These are phyloP conservation scores for Glebionis coronaria DNA, from an alignment of 129 eudicot genomes.

Conservation along the genomic window DNA sequence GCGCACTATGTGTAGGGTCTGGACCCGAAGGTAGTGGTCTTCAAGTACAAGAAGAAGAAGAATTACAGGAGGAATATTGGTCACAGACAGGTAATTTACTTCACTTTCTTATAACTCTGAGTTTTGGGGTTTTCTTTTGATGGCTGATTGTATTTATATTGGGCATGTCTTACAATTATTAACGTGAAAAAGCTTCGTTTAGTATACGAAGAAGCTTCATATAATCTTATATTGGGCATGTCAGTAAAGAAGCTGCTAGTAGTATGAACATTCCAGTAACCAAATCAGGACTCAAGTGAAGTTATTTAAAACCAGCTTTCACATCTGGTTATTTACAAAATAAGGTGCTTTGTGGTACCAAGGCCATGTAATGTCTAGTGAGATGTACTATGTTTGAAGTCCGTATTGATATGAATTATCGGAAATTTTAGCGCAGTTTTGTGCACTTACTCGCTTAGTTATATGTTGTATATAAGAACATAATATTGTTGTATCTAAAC, in stretches of 20 bases:
- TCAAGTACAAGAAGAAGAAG: conserved; percentile 91
- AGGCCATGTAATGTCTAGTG: background rate
- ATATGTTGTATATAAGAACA: no score
- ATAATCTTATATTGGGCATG: no score
- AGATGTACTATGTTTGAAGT: background rate
- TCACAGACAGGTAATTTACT: conserved; percentile 75
- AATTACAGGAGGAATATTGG: conserved; percentile 86
- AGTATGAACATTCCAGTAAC: no score
- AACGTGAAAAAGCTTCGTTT: background rate
- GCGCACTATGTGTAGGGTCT: conserved; percentile 41
- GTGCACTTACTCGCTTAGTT: no score
- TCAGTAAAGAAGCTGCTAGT: no score
- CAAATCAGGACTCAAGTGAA: no score
- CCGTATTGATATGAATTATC: background rate
- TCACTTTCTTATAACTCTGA: background rate
- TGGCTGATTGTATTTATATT: background rate
- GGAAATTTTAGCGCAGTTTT: no score
- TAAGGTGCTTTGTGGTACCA: background rate
- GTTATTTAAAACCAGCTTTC: no score
- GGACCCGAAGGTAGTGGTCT: conserved; percentile 77
- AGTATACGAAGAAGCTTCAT: no score
- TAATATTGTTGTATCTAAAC: no score
- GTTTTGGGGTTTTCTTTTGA: background rate
- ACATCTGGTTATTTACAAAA: no score
- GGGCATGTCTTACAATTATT: background rate